Conservation (phyloP, 2,329 filamentous ascomycete species). For the Pyrenochaeta sp. region DNA sequence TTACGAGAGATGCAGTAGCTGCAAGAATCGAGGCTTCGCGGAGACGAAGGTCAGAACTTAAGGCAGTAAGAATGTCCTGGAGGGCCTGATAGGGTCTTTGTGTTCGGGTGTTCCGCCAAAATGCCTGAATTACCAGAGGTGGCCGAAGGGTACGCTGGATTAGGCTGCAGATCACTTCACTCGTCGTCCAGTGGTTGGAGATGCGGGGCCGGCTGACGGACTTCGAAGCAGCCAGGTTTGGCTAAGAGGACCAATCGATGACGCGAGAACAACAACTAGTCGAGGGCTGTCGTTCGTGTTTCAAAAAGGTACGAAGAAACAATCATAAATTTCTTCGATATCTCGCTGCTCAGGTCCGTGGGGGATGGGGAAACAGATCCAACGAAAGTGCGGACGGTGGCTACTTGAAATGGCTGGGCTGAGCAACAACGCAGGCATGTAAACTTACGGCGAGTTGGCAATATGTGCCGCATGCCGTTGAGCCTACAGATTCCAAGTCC, state of each 20-base stretch:
- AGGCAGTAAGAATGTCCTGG: slow-evolving; percentile 9
- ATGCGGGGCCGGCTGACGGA: slow-evolving; percentile 42
- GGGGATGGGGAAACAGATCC: slow-evolving; percentile 8
- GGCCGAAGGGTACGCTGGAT: slow-evolving; percentile 14
- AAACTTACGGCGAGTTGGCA: slow-evolving; percentile 20
- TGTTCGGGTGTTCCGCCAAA: slow-evolving; percentile 3
- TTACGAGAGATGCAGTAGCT: slow-evolving; percentile 23
- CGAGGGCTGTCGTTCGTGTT: background rate
- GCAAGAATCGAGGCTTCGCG: slow-evolving; percentile 10
- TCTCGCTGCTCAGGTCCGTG: too few relatives aligned
- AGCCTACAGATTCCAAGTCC: slow-evolving; percentile 27
- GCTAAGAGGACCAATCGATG: slow-evolving; percentile 24
- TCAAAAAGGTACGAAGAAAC: too few relatives aligned
- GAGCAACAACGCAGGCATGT: slow-evolving; percentile 30
- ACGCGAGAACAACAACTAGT: slow-evolving; percentile 19
- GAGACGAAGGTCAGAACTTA: slow-evolving; percentile 22
- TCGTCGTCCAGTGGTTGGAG: slow-evolving; percentile 26
- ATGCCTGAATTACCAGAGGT: slow-evolving; percentile 17
- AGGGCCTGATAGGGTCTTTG: background rate
- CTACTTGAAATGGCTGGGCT: slow-evolving; percentile 20
- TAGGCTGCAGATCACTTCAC: slow-evolving; percentile 27
- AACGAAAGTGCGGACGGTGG: slow-evolving; percentile 9
- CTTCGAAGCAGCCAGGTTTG: slow-evolving; percentile 22
- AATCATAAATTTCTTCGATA: too few relatives aligned
- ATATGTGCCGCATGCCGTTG: slow-evolving; percentile 24